phyloP scores from a whole-genome alignment of 371 early-diverging fungal species.

The Syncephalastrum sp. region DNA sequence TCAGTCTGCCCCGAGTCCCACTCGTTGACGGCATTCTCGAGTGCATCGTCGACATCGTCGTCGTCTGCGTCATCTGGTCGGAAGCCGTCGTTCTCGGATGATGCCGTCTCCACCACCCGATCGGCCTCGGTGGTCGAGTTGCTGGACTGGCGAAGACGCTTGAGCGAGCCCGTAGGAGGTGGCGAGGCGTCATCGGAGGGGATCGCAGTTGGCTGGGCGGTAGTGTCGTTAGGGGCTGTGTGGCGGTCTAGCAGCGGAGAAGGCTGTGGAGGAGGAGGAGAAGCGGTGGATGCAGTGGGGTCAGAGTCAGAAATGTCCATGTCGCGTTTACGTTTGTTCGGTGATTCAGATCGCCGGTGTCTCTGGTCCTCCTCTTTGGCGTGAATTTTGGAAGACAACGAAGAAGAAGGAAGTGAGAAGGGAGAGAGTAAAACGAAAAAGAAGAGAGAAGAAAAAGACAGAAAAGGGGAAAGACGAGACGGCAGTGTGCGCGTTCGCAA shows the following conservation, averaged over 20 bases:
- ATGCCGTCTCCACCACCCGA: constrained; percentile 1
- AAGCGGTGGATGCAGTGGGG: constrained; percentile 1
- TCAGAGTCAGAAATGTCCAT: constrained; percentile 6
- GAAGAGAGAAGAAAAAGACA: too few species aligned
- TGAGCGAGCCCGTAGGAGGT: too few species aligned
- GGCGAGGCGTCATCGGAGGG: background rate
- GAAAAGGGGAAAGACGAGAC: too few species aligned
- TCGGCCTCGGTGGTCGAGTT: constrained; percentile 1
- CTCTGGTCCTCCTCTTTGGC: constrained; percentile 19
- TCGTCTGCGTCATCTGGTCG: background rate
- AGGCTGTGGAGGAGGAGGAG: constrained; percentile 1
- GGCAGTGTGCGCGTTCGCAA: too few species aligned
- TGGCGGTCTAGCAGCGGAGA: constrained; percentile 2
- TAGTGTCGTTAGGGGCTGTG: background rate
- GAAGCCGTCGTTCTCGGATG: constrained; percentile 7
- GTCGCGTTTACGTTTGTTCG: constrained; percentile 15
- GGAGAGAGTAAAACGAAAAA: background rate
- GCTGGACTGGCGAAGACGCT: too few species aligned
- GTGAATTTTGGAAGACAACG: constrained; percentile 12
- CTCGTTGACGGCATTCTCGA: constrained; percentile 5
- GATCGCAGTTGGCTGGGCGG: background rate
- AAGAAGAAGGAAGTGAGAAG: constrained; percentile 3
- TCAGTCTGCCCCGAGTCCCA: constrained; percentile 3
- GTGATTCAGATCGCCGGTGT: constrained; percentile 21
- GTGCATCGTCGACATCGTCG: constrained; percentile 5